Conservation (phyloP, 164 flowering plant genomes). For the Sextonia rubra region DNA sequence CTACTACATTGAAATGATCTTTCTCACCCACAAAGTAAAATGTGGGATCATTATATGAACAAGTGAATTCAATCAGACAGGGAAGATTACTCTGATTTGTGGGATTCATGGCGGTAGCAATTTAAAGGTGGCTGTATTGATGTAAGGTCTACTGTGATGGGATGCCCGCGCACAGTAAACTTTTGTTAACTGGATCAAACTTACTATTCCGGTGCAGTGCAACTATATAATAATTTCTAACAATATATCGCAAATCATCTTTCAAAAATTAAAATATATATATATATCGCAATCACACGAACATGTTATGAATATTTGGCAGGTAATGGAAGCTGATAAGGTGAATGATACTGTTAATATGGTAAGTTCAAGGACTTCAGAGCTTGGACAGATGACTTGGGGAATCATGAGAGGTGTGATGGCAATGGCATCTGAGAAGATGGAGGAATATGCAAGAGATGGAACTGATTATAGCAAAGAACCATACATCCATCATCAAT, state of each 20-base stretch:
- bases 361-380: constrained; percentile 19
- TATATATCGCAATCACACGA: not conserved
- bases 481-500: not conserved
- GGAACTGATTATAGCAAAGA: constrained; percentile 2
- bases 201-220: too few relatives aligned
- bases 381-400: constrained; percentile 22
- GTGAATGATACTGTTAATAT: constrained; percentile 14
- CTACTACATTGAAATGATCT: not conserved
- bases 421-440: constrained; percentile 17
- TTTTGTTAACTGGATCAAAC: not conserved
- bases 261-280: too few relatives aligned
- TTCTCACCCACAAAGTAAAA: not conserved
- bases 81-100: not conserved
- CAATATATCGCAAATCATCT: not conserved
- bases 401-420: constrained; percentile 20
- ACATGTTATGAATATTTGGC: constrained; percentile 1
- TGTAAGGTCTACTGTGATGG: not conserved
- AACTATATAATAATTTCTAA: not conserved
- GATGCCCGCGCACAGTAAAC: not conserved
- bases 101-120: not conserved
- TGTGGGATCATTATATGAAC: not conserved
- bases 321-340: constrained; percentile 20
- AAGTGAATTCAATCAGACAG: not conserved
- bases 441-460: constrained; percentile 17
- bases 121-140: not conserved